A percentile compares a stretch with the other conserved stretches of the same genome.
Conservation (phyloP, 179 eudicot species). For the Silene noctiflora region DNA sequence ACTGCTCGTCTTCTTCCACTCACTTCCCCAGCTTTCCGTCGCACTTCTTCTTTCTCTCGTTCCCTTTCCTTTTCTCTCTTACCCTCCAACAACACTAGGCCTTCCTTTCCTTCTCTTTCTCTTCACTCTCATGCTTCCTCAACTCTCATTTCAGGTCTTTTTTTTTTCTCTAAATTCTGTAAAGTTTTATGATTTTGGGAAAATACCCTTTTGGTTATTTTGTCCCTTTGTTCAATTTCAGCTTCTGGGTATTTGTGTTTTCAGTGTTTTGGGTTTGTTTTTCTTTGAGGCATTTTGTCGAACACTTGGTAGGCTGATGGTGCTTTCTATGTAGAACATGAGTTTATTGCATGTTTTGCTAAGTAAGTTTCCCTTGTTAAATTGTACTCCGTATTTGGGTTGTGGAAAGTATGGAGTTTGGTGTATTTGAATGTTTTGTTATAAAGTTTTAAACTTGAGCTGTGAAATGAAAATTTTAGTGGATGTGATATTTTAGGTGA, state of each 20-base stretch:
- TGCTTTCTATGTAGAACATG: not conserved
- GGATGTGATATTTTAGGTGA: not conserved
- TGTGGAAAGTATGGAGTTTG: not conserved
- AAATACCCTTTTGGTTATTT: not conserved
- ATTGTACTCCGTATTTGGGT: not conserved
- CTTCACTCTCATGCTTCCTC: slow-evolving; percentile 25
- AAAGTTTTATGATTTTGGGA: not conserved
- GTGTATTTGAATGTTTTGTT: not conserved
- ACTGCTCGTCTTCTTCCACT: slow-evolving; percentile 43
- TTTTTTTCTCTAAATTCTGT: not conserved
- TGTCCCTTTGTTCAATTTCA: not conserved
- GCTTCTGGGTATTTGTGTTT: slow-evolving; percentile 21
- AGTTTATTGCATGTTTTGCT: not conserved
- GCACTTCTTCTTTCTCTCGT: slow-evolving; percentile 26
- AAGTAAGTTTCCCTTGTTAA: not conserved
- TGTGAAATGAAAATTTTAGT: not conserved
- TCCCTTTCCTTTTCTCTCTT: slow-evolving; percentile 19
- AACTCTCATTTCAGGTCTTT: slow-evolving; percentile 27
- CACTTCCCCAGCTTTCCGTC: slow-evolving; percentile 23
- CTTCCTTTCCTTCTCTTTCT: slow-evolving; percentile 22
- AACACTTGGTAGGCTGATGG: slow-evolving; percentile 17
- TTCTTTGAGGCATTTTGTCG: slow-evolving; percentile 24
- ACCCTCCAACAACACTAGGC: slow-evolving; percentile 3
- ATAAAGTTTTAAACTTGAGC: not conserved
- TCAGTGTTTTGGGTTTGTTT: not conserved